Evolutionary conservation across 2,329 filamentous ascomycete genomes (phyloP).

Genomic region (Sclerotinia nivalis): DNA sequence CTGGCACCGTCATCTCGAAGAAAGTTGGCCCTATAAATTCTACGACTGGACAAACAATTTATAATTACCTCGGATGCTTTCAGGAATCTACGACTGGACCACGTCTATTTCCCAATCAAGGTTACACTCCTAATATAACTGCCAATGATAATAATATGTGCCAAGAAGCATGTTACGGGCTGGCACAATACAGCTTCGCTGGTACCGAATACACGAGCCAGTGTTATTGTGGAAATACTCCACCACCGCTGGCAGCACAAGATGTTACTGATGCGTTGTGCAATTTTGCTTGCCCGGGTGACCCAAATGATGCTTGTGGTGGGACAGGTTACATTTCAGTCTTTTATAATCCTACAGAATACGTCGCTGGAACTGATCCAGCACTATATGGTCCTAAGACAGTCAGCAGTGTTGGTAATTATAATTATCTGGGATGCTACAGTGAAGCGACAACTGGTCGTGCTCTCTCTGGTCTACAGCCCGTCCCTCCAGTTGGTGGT

Average conservation of each 20-base stretch:
- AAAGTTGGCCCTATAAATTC: conserved; percentile 20
- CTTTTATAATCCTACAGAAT: conserved; percentile 33
- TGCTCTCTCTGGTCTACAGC: conserved; percentile 43
- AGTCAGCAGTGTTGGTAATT: conserved; percentile 29
- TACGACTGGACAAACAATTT: conserved; percentile 29
- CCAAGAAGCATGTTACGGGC: conserved; percentile 41
- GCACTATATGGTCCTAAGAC: conserved; percentile 34
- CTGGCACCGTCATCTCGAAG: conserved; percentile 24
- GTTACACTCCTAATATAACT: conserved; percentile 31
- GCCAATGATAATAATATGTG: conserved; percentile 38
- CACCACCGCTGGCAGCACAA: conserved; percentile 34
- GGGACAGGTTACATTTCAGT: conserved; percentile 31
- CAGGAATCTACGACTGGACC: conserved; percentile 36
- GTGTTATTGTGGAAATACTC: conserved; percentile 41
- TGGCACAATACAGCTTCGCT: conserved; percentile 35
- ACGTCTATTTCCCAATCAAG: conserved; percentile 39
- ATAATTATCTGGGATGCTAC: conserved; percentile 42
- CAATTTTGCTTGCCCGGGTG: conserved; percentile 28
- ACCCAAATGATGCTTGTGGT: conserved; percentile 26
- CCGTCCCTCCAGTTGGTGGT: conserved; percentile 20
- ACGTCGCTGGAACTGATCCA: conserved; percentile 29
- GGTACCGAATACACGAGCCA: conserved; percentile 40
- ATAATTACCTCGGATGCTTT: conserved; percentile 42
- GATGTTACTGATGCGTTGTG: conserved; percentile 31
- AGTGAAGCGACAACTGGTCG: conserved; percentile 35